phyloP scores from a whole-genome alignment of 768 basidiomycete species.

The Mycena latifolia region DNA sequence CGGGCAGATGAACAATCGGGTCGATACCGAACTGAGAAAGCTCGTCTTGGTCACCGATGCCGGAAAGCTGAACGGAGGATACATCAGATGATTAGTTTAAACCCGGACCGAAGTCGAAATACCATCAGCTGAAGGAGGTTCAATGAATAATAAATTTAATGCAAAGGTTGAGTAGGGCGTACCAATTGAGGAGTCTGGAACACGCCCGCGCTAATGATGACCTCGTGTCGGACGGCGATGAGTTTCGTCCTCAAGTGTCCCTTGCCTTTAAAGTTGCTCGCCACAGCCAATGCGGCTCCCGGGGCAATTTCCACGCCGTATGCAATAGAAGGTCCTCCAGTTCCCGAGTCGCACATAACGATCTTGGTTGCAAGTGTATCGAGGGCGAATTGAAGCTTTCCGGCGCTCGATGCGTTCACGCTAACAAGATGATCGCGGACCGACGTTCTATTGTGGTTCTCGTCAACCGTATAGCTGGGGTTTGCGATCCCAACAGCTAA shows the following conservation, averaged over 20 bases:
- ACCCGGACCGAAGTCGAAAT: too few species aligned
- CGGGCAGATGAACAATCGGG: constrained; percentile 46
- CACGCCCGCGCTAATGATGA: constrained; percentile 44
- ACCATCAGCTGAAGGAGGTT: constrained; percentile 40
- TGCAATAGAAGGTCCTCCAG: constrained; percentile 27
- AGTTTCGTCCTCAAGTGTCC: constrained; percentile 25
- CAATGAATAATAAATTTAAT: not conserved
- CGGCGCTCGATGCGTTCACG: constrained; percentile 29
- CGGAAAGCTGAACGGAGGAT: constrained; percentile 45
- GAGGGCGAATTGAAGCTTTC: constrained; percentile 35
- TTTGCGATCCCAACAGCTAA: constrained; percentile 36
- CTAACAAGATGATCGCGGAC: constrained; percentile 40
- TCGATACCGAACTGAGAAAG: constrained; percentile 43
- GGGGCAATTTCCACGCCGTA: constrained; percentile 44
- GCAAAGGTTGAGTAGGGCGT: not conserved
- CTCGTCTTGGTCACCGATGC: constrained; percentile 46
- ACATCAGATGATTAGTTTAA: not conserved
- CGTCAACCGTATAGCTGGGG: constrained; percentile 41
- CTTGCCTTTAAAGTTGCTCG: constrained; percentile 44
- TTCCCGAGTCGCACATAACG: constrained; percentile 36
- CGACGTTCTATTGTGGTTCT: constrained; percentile 41
- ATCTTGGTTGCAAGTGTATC: constrained; percentile 45
- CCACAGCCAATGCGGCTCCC: constrained; percentile 41
- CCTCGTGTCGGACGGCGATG: constrained; percentile 41
- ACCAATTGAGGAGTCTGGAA: constrained; percentile 47